Evolutionary conservation across 2,329 filamentous ascomycete genomes (phyloP).

Genomic region (Xylaria sp.): DNA sequence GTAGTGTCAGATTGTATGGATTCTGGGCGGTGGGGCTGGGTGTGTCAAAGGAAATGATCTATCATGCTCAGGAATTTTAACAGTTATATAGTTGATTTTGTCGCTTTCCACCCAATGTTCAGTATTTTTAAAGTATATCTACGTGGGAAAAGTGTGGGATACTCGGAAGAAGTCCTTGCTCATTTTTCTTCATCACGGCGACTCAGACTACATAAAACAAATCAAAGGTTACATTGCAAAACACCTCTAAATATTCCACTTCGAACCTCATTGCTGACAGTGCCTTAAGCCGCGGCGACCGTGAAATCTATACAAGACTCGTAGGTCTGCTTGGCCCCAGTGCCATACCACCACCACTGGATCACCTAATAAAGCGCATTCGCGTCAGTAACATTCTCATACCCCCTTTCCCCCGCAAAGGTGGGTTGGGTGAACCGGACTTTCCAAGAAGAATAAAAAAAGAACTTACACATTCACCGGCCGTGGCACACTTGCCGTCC

Average conservation of each 20-base stretch:
- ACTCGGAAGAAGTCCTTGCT: conserved; percentile 14
- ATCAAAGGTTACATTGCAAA: conserved; percentile 10
- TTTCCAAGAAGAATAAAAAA: conserved; percentile 4
- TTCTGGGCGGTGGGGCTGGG: conserved; percentile 40
- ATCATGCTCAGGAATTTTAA: conserved; percentile 47
- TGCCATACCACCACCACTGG: conserved; percentile 51
- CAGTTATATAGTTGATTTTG: conserved; percentile 48
- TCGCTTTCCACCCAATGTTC: conserved; percentile 39
- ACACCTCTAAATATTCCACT: neutral
- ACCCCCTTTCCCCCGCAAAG: neutral
- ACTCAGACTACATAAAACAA: conserved; percentile 17
- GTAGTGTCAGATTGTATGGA: conserved; percentile 43
- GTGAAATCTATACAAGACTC: conserved; percentile 49
- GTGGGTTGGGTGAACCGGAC: neutral
- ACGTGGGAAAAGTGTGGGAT: conserved; percentile 25
- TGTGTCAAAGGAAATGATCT: conserved; percentile 45
- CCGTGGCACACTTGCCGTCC: conserved; percentile 42
- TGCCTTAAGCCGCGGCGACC: conserved; percentile 37
- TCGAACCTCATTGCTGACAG: neutral
- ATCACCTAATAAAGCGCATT: conserved; percentile 41
- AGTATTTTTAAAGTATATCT: conserved; percentile 40
- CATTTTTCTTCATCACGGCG: conserved; percentile 24
- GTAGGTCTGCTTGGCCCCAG: conserved; percentile 47
- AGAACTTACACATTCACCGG: conserved; percentile 47
- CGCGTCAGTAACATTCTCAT: conserved; percentile 15